These are phyloP conservation scores for Yamadazyma trypodendri DNA, from an alignment of 1,139 yeast genomes.

Conservation along the genomic window DNA sequence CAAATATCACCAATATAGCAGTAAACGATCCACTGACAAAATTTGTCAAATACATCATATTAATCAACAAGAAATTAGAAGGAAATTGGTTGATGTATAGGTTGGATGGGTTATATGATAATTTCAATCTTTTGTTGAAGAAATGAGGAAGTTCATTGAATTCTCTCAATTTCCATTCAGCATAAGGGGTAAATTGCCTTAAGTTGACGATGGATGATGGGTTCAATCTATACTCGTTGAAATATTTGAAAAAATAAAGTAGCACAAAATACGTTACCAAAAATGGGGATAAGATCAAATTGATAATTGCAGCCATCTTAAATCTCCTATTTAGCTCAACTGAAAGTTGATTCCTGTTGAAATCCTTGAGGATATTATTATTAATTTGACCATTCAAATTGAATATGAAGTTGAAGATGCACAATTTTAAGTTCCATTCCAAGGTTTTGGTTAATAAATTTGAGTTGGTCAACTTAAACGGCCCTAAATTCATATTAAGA, in stretches of 20 bases:
- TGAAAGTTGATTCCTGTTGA: slow-evolving; percentile 64
- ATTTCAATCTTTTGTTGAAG: slow-evolving; percentile 71
- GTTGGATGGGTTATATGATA: slow-evolving; percentile 78
- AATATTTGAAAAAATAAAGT: slow-evolving; percentile 83
- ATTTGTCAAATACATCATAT: slow-evolving; percentile 62
- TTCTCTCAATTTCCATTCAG: slow-evolving; percentile 94
- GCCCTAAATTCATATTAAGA: slow-evolving; percentile 37
- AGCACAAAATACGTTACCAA: slow-evolving; percentile 79
- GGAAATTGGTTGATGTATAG: slow-evolving; percentile 91
- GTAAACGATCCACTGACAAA: slow-evolving; percentile 87
- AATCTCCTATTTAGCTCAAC: slow-evolving; percentile 76
- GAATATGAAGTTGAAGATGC: slow-evolving; percentile 84
- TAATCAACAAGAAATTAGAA: slow-evolving; percentile 57
- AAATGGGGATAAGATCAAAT: slow-evolving; percentile 80
- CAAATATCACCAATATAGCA: slow-evolving; percentile 79
- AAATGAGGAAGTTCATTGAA: slow-evolving; percentile 90
- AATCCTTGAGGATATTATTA: slow-evolving; percentile 66
- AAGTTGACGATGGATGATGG: slow-evolving; percentile 79
- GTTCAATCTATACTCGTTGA: slow-evolving; percentile 86
- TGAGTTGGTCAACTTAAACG: slow-evolving; percentile 28
- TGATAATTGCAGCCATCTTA: slow-evolving; percentile 82
- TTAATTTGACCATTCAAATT: slow-evolving; percentile 84
- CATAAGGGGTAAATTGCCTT: slow-evolving; percentile 88
- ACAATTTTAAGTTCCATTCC: slow-evolving; percentile 91
- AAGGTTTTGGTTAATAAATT: slow-evolving; percentile 74